Percentiles rank a stretch among this genome's conserved stretches.
Conservation (phyloP, 805 yeast genomes). For the Schwanniomyces occidentalis region DNA sequence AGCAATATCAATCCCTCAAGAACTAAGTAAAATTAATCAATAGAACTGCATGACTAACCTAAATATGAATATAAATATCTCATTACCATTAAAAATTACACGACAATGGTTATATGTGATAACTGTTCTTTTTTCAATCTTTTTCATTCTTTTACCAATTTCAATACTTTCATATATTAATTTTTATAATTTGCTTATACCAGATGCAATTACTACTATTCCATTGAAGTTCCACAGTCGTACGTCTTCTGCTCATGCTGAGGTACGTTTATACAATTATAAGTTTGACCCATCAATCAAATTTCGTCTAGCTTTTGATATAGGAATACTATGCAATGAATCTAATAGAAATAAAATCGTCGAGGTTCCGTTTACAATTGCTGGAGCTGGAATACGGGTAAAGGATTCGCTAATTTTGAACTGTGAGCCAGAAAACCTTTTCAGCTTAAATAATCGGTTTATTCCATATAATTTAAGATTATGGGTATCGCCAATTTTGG, state of each 20-base stretch:
- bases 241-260: too few relatives aligned
- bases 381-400: slow-evolving; percentile 2
- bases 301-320: slow-evolving; percentile 18
- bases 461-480: slow-evolving; percentile 38
- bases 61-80: slow-evolving; percentile 2
- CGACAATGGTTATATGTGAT: slow-evolving; percentile 25
- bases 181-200: slow-evolving; percentile 36
- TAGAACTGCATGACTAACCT: too few relatives aligned
- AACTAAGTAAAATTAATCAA: too few relatives aligned
- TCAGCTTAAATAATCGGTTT: slow-evolving; percentile 28
- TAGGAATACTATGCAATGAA: slow-evolving; percentile 25
- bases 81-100: slow-evolving; percentile 19
- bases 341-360: slow-evolving; percentile 17
- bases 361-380: slow-evolving; percentile 10
- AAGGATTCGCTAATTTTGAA: slow-evolving; percentile 18
- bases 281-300: too few relatives aligned
- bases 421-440: slow-evolving; percentile 33
- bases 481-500: slow-evolving; percentile 37
- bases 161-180: slow-evolving; percentile 35
- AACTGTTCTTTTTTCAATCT: slow-evolving; percentile 19
- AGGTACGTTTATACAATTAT: too few relatives aligned
- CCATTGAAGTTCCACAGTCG: slow-evolving; percentile 17
- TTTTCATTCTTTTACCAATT: slow-evolving; percentile 33
- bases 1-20: too few relatives aligned
- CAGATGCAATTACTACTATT: slow-evolving; percentile 16